These are phyloP conservation scores for Hypoxylon fragiforme DNA, from an alignment of 495 filamentous ascomycete species.

Conservation along the genomic window DNA sequence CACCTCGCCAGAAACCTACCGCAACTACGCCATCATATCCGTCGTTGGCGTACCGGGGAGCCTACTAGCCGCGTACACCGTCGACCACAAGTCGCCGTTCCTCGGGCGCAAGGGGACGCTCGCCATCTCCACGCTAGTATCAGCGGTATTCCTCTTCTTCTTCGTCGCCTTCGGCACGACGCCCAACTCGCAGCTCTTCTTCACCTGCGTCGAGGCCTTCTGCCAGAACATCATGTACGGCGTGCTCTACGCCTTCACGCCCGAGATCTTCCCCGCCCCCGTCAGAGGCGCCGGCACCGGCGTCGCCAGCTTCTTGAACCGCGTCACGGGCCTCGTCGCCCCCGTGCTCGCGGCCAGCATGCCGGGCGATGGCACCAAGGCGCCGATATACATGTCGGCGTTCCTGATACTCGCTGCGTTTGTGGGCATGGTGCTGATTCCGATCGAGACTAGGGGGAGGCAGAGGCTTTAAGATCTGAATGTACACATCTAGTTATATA, in stretches of 20 bases:
- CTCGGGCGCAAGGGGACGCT: conserved; percentile 77
- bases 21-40: conserved; percentile 76
- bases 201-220: conserved; percentile 77
- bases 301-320: conserved; percentile 71
- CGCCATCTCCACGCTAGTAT: conserved; percentile 65
- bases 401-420: conserved; percentile 70
- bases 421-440: conserved; percentile 63
- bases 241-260: conserved; percentile 84
- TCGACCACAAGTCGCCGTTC: conserved; percentile 64
- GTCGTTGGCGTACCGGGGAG: conserved; percentile 73
- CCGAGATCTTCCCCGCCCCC: conserved; percentile 80
- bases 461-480: conserved; percentile 58
- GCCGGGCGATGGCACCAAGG: conserved; percentile 65
- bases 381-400: conserved; percentile 74
- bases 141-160: conserved; percentile 72
- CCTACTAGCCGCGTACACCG: conserved; percentile 68
- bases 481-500: not conserved
- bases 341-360: conserved; percentile 74
- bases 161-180: conserved; percentile 61
- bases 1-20: conserved; percentile 55
- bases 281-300: conserved; percentile 80
- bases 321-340: conserved; percentile 72
- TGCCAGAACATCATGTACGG: conserved; percentile 82
- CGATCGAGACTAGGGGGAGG: conserved; percentile 75
- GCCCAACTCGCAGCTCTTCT: conserved; percentile 64